Evolutionary conservation across 331 rosid species (phyloP), one percentile per base, ranked within the genome.

Genomic region (Stylosanthes scabra): DNA sequence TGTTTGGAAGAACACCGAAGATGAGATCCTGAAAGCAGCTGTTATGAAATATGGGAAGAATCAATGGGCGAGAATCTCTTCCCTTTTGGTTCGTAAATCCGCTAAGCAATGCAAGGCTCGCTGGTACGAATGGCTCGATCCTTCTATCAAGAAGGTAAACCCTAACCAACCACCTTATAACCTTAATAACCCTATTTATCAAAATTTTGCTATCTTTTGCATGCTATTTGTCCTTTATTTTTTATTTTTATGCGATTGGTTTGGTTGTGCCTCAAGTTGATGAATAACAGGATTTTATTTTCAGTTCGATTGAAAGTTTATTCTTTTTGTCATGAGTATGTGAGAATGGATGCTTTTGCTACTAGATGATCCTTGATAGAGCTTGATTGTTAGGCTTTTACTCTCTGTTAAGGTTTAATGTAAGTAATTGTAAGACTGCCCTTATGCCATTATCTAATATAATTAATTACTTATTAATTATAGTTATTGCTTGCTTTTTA

Each of bases 81-180:
- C 97, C 34, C 97, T 89, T 6, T 84, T 92, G 11, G 96, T 92
- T 75, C 96, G 98, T 68, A 92, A 92, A 83, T 92, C 98, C 6
- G 98, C 98, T 47, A 92, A 92, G 72, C 98, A 92, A 86, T 92
- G 98, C 40, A 92, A 92, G 67, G 98, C 98, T 84, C 96, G 95
- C 56, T 92, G 96, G 98, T 92, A 92, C n/a, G 96, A 92, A 83
- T 90, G 98, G 96, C 98, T 92, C 44, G 96, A 92, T 69, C 95
- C 98, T 77, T 92, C 98, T 72, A 92, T 92, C 29, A 92, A 92
- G 67, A 92, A 90, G 96, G 98, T 86, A 41, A 41, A 9, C 28
- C 55, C 25, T 20, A 20, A 20, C 25, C 1, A 8, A 3, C 12
- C 9, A 5, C 25, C 4, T 64, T 10, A 2, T 50, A 3, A 8